These are phyloP conservation scores for Echinosophora koreensis DNA, from an alignment of 306 rosid species.

Conservation along the genomic window DNA sequence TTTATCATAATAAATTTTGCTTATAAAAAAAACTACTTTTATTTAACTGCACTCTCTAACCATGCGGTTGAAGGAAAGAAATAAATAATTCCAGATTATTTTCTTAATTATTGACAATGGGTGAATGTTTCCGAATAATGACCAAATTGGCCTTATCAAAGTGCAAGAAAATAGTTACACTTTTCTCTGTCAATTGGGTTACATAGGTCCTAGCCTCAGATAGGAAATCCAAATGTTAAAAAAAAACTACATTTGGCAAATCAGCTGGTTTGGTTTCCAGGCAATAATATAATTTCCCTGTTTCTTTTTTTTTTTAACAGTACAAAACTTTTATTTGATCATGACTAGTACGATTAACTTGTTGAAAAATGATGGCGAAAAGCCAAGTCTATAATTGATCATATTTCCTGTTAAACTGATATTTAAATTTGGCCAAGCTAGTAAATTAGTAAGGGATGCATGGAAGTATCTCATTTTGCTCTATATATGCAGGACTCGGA, in stretches of 20 bases:
- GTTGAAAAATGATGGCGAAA: neutral
- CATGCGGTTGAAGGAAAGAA: neutral
- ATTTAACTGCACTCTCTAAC: neutral
- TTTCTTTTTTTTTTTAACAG: no score
- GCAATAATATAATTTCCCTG: neutral
- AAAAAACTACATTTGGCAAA: neutral
- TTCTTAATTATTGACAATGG: slow-evolving; percentile 2
- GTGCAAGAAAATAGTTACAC: neutral
- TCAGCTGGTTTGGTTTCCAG: neutral
- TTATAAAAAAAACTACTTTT: slow-evolving; percentile 11
- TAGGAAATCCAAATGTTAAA: slow-evolving; percentile 1
- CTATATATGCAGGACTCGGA: slow-evolving; percentile 52
- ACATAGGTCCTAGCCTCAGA: neutral
- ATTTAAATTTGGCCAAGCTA: neutral
- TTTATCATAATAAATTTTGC: no score
- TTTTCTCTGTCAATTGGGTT: neutral
- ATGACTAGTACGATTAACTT: neutral
- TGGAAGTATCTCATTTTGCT: slow-evolving; percentile 21
- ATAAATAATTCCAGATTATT: neutral
- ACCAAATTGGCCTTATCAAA: slow-evolving; percentile 17
- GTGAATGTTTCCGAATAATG: slow-evolving; percentile 5
- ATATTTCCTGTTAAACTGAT: neutral
- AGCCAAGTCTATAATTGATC: neutral
- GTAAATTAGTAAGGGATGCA: neutral
- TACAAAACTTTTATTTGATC: neutral